Conservation (phyloP, 1,139 yeast genomes). For the Taiozyma sp. region DNA sequence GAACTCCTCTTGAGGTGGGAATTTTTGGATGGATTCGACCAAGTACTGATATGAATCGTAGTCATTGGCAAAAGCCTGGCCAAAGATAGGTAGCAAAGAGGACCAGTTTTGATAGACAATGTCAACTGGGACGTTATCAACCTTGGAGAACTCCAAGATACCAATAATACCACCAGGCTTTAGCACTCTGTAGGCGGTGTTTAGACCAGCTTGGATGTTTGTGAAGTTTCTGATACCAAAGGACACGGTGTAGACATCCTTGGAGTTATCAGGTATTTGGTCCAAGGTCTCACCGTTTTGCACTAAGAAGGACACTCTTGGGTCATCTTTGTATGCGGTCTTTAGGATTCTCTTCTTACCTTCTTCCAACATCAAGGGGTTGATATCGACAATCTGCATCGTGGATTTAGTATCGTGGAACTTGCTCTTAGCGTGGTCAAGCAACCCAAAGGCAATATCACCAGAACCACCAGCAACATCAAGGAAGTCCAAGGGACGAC, state of each 20-base stretch:
- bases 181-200: slow-evolving; percentile 89
- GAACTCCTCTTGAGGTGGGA: slow-evolving; percentile 90
- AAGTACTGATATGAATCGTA: slow-evolving; percentile 93
- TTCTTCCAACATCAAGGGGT: slow-evolving; percentile 91
- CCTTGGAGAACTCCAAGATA: slow-evolving; percentile 91
- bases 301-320: slow-evolving; percentile 72
- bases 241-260: slow-evolving; percentile 93
- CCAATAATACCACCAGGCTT: slow-evolving; percentile 99
- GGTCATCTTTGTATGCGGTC: slow-evolving; percentile 44
- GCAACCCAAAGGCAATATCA: slow-evolving; percentile 91
- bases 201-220: slow-evolving; percentile 84
- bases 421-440: slow-evolving; percentile 81
- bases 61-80: slow-evolving; percentile 91
- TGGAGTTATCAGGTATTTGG: slow-evolving; percentile 76
- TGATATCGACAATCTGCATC: slow-evolving; percentile 93
- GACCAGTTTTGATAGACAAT: slow-evolving; percentile 83
- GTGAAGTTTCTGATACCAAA: slow-evolving; percentile 98
- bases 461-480: slow-evolving; percentile 99
- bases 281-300: slow-evolving; percentile 94
- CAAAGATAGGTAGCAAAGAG: slow-evolving; percentile 85
- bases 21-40: slow-evolving; percentile 87
- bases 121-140: slow-evolving; percentile 72
- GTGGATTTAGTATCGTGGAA: slow-evolving; percentile 71
- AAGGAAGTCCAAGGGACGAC: slow-evolving; percentile 72
- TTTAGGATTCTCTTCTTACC: slow-evolving; percentile 69